phyloP scores from a whole-genome alignment of 495 filamentous ascomycete species.

The Neurospora sp. region DNA sequence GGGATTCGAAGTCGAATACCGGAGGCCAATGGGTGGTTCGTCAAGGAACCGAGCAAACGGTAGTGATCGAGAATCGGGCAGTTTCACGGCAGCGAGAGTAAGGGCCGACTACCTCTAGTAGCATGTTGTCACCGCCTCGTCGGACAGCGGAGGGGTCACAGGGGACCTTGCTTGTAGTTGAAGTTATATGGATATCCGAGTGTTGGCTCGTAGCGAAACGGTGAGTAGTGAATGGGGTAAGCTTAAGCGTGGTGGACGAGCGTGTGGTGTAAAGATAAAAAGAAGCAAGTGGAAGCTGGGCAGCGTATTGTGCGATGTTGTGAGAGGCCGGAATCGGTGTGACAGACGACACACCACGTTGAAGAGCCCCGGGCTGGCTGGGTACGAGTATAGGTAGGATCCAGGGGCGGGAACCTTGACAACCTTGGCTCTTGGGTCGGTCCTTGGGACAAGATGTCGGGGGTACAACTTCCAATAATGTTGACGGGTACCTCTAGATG shows the following conservation, averaged over 20 bases:
- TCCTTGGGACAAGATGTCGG: background rate
- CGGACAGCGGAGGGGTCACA: slow-evolving; percentile 5
- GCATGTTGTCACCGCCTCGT: slow-evolving; percentile 23
- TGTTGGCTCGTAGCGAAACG: background rate
- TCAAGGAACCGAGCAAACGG: background rate
- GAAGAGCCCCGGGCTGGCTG: background rate
- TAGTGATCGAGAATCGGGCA: slow-evolving; percentile 3
- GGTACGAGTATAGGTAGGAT: background rate
- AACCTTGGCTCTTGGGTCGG: background rate
- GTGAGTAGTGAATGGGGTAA: background rate
- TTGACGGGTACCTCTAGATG: background rate
- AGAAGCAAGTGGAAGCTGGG: background rate
- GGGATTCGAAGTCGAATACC: background rate
- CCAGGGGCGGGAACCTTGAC: background rate
- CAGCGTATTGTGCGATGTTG: background rate
- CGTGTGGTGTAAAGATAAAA: background rate
- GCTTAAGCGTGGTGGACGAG: background rate
- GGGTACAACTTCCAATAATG: background rate
- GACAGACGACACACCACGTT: background rate
- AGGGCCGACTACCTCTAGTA: slow-evolving; percentile 11
- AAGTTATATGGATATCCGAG: background rate
- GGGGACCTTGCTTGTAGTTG: background rate
- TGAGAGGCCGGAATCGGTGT: background rate
- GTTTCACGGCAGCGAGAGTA: slow-evolving; percentile 8
- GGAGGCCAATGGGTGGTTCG: slow-evolving; percentile 1